Conservation (phyloP, 2,329 filamentous ascomycete species). For the Alternaria infectoria region DNA sequence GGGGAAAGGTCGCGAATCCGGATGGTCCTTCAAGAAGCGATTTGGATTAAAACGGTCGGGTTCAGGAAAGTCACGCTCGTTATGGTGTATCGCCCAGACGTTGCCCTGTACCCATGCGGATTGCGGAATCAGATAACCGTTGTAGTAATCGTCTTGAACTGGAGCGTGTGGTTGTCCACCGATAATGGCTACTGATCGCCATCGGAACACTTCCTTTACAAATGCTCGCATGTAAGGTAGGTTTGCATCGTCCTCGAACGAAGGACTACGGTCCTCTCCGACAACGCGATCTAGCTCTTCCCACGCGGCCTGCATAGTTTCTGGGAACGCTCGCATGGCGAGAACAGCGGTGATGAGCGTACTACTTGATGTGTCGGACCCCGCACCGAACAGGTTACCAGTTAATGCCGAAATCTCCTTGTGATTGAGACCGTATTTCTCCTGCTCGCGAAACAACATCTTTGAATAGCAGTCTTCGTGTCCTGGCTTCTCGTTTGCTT, state of each 20-base stretch:
- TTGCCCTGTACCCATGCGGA: slow-evolving; percentile 49
- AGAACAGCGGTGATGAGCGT: slow-evolving; percentile 44
- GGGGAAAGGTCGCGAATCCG: slow-evolving; percentile 39
- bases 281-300: slow-evolving; percentile 44
- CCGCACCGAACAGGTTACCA: slow-evolving; percentile 43
- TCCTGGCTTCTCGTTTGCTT: slow-evolving; percentile 38
- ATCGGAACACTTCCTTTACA: slow-evolving; percentile 45
- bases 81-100: slow-evolving; percentile 52
- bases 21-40: slow-evolving; percentile 35
- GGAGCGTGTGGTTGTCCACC: slow-evolving; percentile 47
- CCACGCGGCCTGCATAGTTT: slow-evolving; percentile 37
- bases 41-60: slow-evolving; percentile 48
- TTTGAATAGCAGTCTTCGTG: slow-evolving; percentile 45
- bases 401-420: slow-evolving; percentile 42
- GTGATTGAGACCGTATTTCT: slow-evolving; percentile 35
- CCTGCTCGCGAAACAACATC: slow-evolving; percentile 51
- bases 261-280: slow-evolving; percentile 42
- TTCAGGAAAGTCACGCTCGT: slow-evolving; percentile 46
- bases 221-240: slow-evolving; percentile 50
- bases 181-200: slow-evolving; percentile 44
- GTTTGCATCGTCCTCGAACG: slow-evolving; percentile 38
- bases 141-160: slow-evolving; percentile 44
- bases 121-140: slow-evolving; percentile 49
- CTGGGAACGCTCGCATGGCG: slow-evolving; percentile 44
- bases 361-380: slow-evolving; percentile 43